A percentile compares a stretch with the other conserved stretches of the same genome.
These are phyloP conservation scores for Chaetomiaceae sp. DNA, from an alignment of 2,329 filamentous ascomycete species.

Conservation along the genomic window DNA sequence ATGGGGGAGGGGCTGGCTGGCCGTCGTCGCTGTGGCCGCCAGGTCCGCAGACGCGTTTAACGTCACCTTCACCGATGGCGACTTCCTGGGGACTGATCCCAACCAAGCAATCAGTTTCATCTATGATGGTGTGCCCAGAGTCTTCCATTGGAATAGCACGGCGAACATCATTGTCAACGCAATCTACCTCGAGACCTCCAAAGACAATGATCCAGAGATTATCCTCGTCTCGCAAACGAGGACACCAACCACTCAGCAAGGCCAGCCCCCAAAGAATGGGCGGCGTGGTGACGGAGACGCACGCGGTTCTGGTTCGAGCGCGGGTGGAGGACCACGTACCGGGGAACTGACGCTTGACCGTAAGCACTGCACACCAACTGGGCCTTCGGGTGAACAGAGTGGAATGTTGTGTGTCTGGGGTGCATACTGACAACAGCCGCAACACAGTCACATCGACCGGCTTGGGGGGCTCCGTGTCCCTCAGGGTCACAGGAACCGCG, in stretches of 20 bases:
- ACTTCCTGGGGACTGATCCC: neutral
- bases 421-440: too few species aligned
- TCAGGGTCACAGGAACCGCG: neutral
- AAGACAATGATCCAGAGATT: too few species aligned
- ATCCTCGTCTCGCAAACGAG: too few species aligned
- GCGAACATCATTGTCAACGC: neutral
- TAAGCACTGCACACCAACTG: too few species aligned
- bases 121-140: neutral
- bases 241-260: too few species aligned
- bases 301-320: too few species aligned
- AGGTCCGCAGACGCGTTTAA: slow-evolving; percentile 3
- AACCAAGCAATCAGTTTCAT: neutral
- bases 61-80: neutral
- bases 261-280: too few species aligned
- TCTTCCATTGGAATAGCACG: neutral
- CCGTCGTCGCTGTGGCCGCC: slow-evolving; percentile 6
- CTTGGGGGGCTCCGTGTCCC: neutral
- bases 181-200: neutral
- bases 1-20: slow-evolving; percentile 14
- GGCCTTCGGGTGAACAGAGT: too few species aligned
- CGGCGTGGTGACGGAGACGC: too few species aligned
- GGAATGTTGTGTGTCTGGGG: too few species aligned
- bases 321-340: too few species aligned
- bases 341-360: too few species aligned
- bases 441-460: neutral